A percentile compares a stretch with the other conserved stretches of the same genome.
These are phyloP conservation scores for Hypholoma fasciculare DNA, from an alignment of 768 basidiomycete genomes.

Conservation along the genomic window DNA sequence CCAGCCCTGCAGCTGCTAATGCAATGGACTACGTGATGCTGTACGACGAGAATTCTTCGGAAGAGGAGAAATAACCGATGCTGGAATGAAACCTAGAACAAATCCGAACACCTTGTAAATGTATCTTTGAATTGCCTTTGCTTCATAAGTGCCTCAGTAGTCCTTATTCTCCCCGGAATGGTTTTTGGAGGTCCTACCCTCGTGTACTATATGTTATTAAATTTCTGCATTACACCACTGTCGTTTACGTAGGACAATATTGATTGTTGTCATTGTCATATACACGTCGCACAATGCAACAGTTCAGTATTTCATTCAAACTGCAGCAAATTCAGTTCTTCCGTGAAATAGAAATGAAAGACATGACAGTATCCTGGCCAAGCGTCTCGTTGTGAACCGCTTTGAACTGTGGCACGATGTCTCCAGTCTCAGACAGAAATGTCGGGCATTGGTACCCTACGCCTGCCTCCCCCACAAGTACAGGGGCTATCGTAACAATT, in stretches of 20 bases:
- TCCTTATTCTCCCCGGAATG: no score
- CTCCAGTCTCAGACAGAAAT: neutral
- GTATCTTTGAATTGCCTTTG: neutral
- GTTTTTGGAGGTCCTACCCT: no score
- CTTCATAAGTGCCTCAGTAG: no score
- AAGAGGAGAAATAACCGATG: conserved; percentile 19
- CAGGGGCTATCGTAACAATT: conserved; percentile 86
- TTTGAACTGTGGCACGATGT: conserved; percentile 17
- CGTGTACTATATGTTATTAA: no score
- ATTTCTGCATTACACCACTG: no score
- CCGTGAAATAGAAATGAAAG: conserved; percentile 13
- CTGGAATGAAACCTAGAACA: neutral
- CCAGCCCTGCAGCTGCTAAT: conserved; percentile 6
- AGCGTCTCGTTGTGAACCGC: conserved; percentile 30
- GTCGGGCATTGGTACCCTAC: conserved; percentile 45
- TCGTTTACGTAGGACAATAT: no score
- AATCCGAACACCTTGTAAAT: neutral
- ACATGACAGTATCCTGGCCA: conserved; percentile 36
- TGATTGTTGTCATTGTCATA: conserved; percentile 11
- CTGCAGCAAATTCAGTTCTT: no score
- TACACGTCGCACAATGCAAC: conserved; percentile 20
- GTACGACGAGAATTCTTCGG: conserved; percentile 66
- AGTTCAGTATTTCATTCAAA: neutral
- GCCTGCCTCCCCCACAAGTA: conserved; percentile 75
- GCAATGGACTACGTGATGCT: conserved; percentile 67